Conservation (phyloP, 225 moss, liverwort and hornwort species). For the Marchantia polymorpha region DNA sequence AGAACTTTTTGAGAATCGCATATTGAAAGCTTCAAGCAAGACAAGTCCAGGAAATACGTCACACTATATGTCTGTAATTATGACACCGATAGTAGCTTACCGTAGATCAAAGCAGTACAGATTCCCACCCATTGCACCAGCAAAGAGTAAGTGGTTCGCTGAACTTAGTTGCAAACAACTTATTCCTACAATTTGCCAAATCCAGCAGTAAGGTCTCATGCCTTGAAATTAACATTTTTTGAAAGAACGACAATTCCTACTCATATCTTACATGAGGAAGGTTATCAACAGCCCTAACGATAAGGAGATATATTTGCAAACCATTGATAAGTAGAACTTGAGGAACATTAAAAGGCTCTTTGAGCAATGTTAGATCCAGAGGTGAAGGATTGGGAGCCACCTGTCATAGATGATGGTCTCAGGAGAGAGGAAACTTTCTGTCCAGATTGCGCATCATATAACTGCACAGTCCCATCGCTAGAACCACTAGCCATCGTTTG, state of each 20-base stretch:
- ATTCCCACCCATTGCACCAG: conserved; percentile 25
- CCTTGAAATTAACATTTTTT: too few relatives aligned
- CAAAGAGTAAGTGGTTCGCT: conserved; percentile 23
- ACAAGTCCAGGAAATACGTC: too few relatives aligned
- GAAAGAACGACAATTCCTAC: too few relatives aligned
- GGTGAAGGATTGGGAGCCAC: neutral
- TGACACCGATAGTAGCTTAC: neutral
- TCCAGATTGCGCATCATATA: conserved; percentile 68
- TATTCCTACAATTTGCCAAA: conserved; percentile 13
- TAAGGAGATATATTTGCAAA: too few relatives aligned
- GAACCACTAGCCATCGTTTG: conserved; percentile 71
- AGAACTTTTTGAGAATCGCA: too few relatives aligned
- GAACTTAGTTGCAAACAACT: conserved; percentile 28
- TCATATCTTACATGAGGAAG: too few relatives aligned
- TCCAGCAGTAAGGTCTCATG: neutral
- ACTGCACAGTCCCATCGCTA: conserved; percentile 66
- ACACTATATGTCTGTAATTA: neutral
- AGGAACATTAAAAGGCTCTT: too few relatives aligned
- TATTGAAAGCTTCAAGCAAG: neutral
- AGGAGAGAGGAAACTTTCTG: conserved; percentile 53
- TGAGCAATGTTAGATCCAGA: neutral
- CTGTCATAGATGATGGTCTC: conserved; percentile 29
- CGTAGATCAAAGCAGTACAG: conserved; percentile 35
- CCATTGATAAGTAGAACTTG: too few relatives aligned
- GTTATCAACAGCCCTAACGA: too few relatives aligned